These are phyloP conservation scores for Diplodia intermedia DNA, from an alignment of 2,329 filamentous ascomycete genomes.

Conservation along the genomic window DNA sequence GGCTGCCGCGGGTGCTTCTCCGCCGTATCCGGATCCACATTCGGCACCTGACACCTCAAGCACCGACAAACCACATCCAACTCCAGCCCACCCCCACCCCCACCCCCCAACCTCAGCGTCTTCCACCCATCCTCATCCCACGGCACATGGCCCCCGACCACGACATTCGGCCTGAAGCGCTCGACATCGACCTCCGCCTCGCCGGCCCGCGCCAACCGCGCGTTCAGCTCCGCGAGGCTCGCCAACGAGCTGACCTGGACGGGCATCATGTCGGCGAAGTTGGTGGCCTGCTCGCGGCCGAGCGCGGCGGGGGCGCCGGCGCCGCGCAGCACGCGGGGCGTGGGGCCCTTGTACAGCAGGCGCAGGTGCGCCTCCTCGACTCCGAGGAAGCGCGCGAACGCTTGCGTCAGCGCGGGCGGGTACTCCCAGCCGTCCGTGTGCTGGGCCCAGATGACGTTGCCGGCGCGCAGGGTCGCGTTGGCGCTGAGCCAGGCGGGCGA, in stretches of 20 bases:
- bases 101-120: conserved; percentile 56
- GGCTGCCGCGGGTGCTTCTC: conserved; percentile 65
- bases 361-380: conserved; percentile 61
- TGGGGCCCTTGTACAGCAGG: conserved; percentile 68
- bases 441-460: conserved; percentile 65
- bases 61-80: conserved; percentile 67
- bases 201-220: conserved; percentile 53
- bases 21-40: conserved; percentile 69
- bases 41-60: conserved; percentile 67
- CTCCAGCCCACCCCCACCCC: conserved; percentile 44
- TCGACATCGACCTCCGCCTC: conserved; percentile 62
- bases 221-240: conserved; percentile 65
- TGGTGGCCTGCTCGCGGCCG: conserved; percentile 61
- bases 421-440: conserved; percentile 66
- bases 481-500: conserved; percentile 59
- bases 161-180: conserved; percentile 69
- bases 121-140: conserved; percentile 72
- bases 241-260: conserved; percentile 63
- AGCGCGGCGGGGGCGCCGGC: conserved; percentile 63
- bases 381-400: conserved; percentile 64
- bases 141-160: conserved; percentile 62
- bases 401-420: conserved; percentile 56
- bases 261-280: conserved; percentile 67
- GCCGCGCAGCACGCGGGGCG: conserved; percentile 60
- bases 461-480: conserved; percentile 58